These are phyloP conservation scores for Populus davidiana DNA, from an alignment of 345 rosid genomes.

Conservation along the genomic window DNA sequence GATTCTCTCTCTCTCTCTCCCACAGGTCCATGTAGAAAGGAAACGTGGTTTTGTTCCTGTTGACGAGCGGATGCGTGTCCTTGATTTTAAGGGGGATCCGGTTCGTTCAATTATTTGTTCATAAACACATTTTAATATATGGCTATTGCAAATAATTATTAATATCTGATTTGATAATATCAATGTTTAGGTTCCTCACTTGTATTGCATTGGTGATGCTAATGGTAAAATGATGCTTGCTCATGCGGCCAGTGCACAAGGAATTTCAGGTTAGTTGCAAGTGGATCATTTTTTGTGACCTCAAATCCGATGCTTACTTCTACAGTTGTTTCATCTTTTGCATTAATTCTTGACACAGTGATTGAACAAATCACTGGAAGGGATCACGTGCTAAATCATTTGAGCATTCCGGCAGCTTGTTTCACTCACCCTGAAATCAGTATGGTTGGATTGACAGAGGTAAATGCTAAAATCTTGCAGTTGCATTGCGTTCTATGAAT, in stretches of 20 bases:
- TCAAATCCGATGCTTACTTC: not conserved
- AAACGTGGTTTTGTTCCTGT: conserved; percentile 92
- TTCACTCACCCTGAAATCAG: conserved; percentile 99
- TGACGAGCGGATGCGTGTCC: conserved; percentile 82
- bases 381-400: conserved; percentile 90
- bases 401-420: conserved; percentile 97
- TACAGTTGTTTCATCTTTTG: conserved; percentile 12
- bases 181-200: conserved; percentile 64
- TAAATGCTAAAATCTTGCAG: conserved; percentile 20
- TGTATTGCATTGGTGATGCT: conserved; percentile 95
- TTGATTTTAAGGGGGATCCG: conserved; percentile 77
- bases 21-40: conserved; percentile 80
- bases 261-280: conserved; percentile 74
- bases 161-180: conserved; percentile 7
- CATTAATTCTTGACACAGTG: conserved; percentile 44
- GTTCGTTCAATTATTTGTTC: conserved; percentile 34
- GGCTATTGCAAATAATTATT: conserved; percentile 1
- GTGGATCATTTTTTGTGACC: not conserved
- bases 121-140: not conserved
- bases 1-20: not conserved
- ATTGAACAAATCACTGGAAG: conserved; percentile 92
- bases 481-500: not conserved
- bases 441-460: conserved; percentile 99
- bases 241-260: conserved; percentile 99
- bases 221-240: conserved; percentile 99